A percentile compares a stretch with the other conserved stretches of the same genome.
Evolutionary conservation across 768 basidiomycete species (phyloP).

Genomic region (Rhizopogon vinicolor): DNA sequence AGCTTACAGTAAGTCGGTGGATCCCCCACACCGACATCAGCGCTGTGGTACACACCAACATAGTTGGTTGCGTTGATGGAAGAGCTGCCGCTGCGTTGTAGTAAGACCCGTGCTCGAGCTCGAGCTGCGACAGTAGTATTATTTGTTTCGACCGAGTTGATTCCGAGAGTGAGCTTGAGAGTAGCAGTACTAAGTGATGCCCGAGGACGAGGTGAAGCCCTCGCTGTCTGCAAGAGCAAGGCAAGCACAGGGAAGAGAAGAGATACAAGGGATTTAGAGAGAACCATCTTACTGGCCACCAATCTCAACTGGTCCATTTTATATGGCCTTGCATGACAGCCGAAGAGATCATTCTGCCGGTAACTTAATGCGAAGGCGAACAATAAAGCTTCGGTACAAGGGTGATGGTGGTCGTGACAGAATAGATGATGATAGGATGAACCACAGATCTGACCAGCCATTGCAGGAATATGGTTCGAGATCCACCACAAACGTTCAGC

Average conservation of each 20-base stretch:
- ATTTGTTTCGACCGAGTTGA: background rate
- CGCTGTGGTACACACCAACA: constrained; percentile 6
- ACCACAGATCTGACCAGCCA: too few species aligned
- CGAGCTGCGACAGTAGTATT: constrained; percentile 1
- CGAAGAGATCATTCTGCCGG: background rate
- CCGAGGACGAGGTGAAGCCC: background rate
- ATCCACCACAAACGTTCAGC: too few species aligned
- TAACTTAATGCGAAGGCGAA: background rate
- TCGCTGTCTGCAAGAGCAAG: background rate
- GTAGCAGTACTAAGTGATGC: background rate
- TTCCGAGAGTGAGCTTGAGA: constrained; percentile 1
- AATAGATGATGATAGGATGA: too few species aligned
- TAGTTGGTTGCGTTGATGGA: constrained; percentile 10
- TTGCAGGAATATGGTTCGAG: too few species aligned
- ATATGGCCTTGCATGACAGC: too few species aligned
- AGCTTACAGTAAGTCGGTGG: constrained; percentile 10
- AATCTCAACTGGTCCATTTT: background rate
- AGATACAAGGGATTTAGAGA: background rate
- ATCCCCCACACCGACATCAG: constrained; percentile 8
- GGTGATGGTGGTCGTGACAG: too few species aligned
- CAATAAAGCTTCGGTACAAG: background rate
- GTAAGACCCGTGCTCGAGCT: background rate
- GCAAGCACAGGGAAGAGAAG: constrained; percentile 1
- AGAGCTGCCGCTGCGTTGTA: background rate
- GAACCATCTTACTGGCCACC: constrained; percentile 1